Base-by-base conservation (phyloP, 1,139 yeast species). In the Suhomyces bolitotheri region DNA sequence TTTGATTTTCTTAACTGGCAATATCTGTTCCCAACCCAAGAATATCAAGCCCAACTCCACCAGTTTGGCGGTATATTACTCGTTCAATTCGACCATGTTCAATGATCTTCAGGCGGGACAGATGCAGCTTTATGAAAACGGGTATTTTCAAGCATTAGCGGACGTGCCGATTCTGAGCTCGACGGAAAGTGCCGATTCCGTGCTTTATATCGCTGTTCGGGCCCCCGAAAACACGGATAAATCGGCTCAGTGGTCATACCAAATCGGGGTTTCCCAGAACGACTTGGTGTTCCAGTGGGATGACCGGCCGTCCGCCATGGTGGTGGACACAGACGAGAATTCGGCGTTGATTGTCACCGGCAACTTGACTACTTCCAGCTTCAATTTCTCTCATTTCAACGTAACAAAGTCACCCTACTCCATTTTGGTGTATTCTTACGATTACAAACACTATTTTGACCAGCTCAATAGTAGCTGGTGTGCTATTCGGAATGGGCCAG, bases 261-360 rank as follows among this genome's bases (percentile, higher is more conserved):
- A 81, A 53, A 60, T 89, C 22, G 92, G 89, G 2, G 75, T 80
- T 3, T 84, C 92, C 1, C 83, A 80, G 44, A 66, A 67, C 33
- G 80, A 77, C 45, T 69, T 84, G 42, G 76, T 79, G 1, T 85
- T 78, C 55, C 84, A 81, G 46, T 85, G 87, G 81, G 89, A 81
- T 53, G 68, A 70, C 31, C 62, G 76, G 13, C 62, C 80, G 20
- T 73, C 80, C 69, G 74, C 86, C 1, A 61, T 66, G 24, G 64
- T 85, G 11, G 76, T 87, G 3, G 96, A 88, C 53, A 65, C 89
- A 0, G 97, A 89, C 58, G 77, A 76, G 49, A 69, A 71, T 14
- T 76, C 87, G 33, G 94, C 87, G 0, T 64, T 88, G 40, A 65
- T 89, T 22, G 76, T 77, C 17, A 82, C 90, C 0, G 81, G 79